Conservation (phyloP, 148 eudicot species). For the Vaccinium myrtillus region DNA sequence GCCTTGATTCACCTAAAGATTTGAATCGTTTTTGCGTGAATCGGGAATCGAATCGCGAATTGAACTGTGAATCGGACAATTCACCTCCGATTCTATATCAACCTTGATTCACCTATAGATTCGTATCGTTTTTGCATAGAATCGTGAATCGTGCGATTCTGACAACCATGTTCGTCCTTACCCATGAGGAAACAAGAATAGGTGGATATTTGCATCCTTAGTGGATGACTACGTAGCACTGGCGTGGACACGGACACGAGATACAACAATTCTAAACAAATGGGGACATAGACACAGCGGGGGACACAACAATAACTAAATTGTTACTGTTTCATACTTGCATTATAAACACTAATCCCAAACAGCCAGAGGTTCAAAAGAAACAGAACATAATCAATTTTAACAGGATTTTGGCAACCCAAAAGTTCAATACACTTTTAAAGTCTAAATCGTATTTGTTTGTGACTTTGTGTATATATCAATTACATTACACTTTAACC, state of each 20-base stretch:
- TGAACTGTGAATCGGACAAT: too few species aligned
- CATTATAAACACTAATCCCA: not conserved
- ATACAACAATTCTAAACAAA: too few species aligned
- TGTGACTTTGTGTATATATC: too few species aligned
- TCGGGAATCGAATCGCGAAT: too few species aligned
- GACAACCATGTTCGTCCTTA: not conserved
- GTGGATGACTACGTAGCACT: not conserved
- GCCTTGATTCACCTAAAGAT: too few species aligned
- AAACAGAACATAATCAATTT: too few species aligned
- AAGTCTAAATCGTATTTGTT: not conserved
- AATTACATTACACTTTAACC: not conserved
- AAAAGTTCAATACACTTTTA: not conserved
- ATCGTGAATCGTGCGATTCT: too few species aligned
- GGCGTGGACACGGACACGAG: too few species aligned
- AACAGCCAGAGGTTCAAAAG: not conserved
- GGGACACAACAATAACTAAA: not conserved
- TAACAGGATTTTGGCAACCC: not conserved
- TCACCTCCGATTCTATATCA: too few species aligned
- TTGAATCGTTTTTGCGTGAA: too few species aligned
- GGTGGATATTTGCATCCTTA: not conserved
- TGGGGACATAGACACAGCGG: not conserved
- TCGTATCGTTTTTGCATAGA: too few species aligned
- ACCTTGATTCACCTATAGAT: too few species aligned
- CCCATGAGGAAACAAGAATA: not conserved
- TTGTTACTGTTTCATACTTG: not conserved